These are phyloP conservation scores for Passalora sequoiae DNA, from an alignment of 2,329 filamentous ascomycete genomes.

Conservation along the genomic window DNA sequence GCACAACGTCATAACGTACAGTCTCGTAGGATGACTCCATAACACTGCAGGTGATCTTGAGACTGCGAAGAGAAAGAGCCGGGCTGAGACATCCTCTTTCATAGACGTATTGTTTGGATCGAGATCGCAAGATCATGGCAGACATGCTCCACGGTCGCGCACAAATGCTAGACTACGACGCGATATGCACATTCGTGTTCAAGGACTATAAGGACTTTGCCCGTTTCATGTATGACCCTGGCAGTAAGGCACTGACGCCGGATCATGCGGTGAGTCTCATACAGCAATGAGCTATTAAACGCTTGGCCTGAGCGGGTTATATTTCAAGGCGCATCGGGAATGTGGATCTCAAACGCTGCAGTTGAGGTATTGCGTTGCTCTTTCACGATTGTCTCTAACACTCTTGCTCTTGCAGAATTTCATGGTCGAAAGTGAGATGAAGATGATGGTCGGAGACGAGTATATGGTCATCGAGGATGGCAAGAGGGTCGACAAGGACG, in stretches of 20 bases:
- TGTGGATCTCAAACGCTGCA: no score
- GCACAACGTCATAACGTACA: slow-evolving; percentile 43
- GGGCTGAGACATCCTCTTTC: slow-evolving; percentile 6
- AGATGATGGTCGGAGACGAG: slow-evolving; percentile 46
- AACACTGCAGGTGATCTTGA: not conserved
- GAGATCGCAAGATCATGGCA: slow-evolving; percentile 42
- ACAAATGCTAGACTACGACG: slow-evolving; percentile 42
- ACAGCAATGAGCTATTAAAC: no score
- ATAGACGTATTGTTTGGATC: slow-evolving; percentile 43
- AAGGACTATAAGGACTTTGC: slow-evolving; percentile 44
- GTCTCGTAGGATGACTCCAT: slow-evolving; percentile 35
- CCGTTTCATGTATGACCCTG: slow-evolving; percentile 44
- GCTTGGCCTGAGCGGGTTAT: no score
- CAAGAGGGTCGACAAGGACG: slow-evolving; percentile 35
- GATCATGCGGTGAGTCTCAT: no score
- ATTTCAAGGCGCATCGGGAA: no score
- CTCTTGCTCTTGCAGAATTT: no score
- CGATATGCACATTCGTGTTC: slow-evolving; percentile 47
- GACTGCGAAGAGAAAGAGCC: slow-evolving; percentile 1
- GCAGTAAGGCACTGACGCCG: slow-evolving; percentile 37
- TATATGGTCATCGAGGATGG: slow-evolving; percentile 30
- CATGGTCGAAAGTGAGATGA: slow-evolving; percentile 35
- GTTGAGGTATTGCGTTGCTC: no score
- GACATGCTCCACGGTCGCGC: slow-evolving; percentile 45
- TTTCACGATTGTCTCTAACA: no score